Percentiles rank a stretch among this genome's conserved stretches.
Conservation (phyloP, 495 filamentous ascomycete species). For the Penicillium malachiteum region DNA sequence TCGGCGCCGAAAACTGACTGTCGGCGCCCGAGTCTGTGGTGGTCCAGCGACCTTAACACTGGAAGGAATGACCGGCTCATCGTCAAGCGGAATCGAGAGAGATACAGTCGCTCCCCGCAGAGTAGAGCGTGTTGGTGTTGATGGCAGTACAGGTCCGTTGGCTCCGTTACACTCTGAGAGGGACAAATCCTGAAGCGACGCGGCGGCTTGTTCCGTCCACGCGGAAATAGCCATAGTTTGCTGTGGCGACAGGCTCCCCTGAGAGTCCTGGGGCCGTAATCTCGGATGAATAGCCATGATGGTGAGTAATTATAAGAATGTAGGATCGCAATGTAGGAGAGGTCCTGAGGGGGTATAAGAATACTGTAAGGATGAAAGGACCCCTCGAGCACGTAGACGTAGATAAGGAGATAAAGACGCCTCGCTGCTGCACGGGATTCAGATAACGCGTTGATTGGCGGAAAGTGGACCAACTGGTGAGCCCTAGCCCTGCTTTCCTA, state of each 20-base stretch:
- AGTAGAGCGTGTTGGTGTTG: slow-evolving; percentile 28
- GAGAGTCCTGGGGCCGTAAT: slow-evolving; percentile 25
- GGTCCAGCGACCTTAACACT: slow-evolving; percentile 24
- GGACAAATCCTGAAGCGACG: slow-evolving; percentile 42
- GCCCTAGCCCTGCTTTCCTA: slow-evolving; percentile 27
- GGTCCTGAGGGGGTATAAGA: neutral
- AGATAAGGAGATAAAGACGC: slow-evolving; percentile 26
- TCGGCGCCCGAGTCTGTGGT: slow-evolving; percentile 17
- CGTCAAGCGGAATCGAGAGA: slow-evolving; percentile 53
- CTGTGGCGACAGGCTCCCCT: slow-evolving; percentile 39
- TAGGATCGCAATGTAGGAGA: neutral
- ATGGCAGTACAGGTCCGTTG: slow-evolving; percentile 10
- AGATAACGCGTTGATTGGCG: slow-evolving; percentile 21
- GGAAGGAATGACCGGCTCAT: slow-evolving; percentile 25
- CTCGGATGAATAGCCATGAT: slow-evolving; percentile 46
- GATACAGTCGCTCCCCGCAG: slow-evolving; percentile 41
- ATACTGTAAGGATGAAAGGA: slow-evolving; percentile 8
- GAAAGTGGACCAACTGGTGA: slow-evolving; percentile 4
- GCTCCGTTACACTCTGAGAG: slow-evolving; percentile 32
- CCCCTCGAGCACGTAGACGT: neutral
- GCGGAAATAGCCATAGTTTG: slow-evolving; percentile 49
- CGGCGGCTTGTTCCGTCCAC: slow-evolving; percentile 52
- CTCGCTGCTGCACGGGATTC: slow-evolving; percentile 20
- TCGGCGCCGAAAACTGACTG: slow-evolving; percentile 42
- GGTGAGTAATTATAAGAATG: neutral